Percentiles rank a stretch among this genome's conserved stretches.
These are phyloP conservation scores for Antitrichia curtipendula DNA, from an alignment of 225 moss, liverwort and hornwort species.

Conservation along the genomic window DNA sequence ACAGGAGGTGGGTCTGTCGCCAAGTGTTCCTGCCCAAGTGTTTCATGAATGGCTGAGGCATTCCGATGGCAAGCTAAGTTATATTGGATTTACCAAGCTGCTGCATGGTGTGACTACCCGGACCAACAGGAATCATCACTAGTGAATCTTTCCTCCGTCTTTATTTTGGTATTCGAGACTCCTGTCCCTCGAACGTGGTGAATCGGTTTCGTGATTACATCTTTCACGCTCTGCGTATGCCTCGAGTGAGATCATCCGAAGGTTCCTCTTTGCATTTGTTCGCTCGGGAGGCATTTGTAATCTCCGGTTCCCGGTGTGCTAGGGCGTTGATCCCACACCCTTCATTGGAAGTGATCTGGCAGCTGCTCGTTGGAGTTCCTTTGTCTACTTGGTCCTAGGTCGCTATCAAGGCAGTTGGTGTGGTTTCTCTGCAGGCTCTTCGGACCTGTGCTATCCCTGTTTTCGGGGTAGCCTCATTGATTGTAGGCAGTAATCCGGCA, in stretches of 20 bases:
- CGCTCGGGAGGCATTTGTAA: background rate
- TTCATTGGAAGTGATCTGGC: slow-evolving; percentile 13
- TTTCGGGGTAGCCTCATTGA: background rate
- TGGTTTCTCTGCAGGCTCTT: background rate
- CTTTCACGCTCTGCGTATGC: background rate
- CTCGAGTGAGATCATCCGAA: background rate
- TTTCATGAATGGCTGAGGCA: slow-evolving; percentile 96
- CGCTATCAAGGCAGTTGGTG: slow-evolving; percentile 10
- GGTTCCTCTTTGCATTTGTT: background rate
- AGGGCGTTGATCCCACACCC: background rate
- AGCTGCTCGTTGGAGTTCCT: background rate
- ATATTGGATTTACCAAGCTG: slow-evolving; percentile 90
- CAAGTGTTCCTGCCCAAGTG: slow-evolving; percentile 72
- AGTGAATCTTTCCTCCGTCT: background rate
- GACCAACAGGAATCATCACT: slow-evolving; percentile 44
- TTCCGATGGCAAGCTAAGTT: slow-evolving; percentile 79
- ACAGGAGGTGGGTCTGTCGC: slow-evolving; percentile 85
- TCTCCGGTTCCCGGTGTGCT: background rate
- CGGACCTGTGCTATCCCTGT: background rate
- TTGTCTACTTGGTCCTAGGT: background rate
- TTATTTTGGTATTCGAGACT: background rate
- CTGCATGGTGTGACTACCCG: slow-evolving; percentile 84
- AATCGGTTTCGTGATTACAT: background rate
- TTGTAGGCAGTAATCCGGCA: background rate
- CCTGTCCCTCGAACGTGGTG: background rate